Evolutionary conservation across 495 filamentous ascomycete genomes (phyloP).

Genomic region (Hypoxylon fragiforme): DNA sequence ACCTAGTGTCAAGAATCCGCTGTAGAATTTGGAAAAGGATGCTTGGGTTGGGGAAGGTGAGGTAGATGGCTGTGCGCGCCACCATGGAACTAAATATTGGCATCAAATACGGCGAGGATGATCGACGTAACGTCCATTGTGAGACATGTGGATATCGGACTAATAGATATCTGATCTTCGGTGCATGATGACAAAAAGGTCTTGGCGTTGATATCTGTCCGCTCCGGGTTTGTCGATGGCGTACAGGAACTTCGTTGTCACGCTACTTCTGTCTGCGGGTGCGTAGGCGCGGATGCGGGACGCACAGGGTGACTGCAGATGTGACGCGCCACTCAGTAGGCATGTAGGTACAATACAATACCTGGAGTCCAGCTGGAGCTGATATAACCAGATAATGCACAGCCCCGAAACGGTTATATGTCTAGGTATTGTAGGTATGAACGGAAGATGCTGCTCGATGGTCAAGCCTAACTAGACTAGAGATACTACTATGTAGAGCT

Average conservation of each 20-base stretch:
- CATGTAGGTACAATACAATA: constrained; percentile 4
- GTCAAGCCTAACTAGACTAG: constrained; percentile 6
- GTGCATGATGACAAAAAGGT: constrained; percentile 23
- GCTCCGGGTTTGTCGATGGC: constrained; percentile 31
- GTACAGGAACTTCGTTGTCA: constrained; percentile 23
- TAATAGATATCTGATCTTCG: constrained; percentile 31
- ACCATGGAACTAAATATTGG: constrained; percentile 2
- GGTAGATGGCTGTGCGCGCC: constrained; percentile 15
- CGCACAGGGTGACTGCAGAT: constrained; percentile 28
- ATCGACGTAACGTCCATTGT: constrained; percentile 17
- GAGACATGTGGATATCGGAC: constrained; percentile 33
- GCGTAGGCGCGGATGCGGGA: constrained; percentile 32
- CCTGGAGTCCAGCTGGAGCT: constrained; percentile 14
- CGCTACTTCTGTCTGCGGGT: constrained; percentile 17
- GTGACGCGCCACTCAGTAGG: constrained; percentile 26
- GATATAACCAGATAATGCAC: constrained; percentile 32
- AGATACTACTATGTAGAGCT: constrained; percentile 1
- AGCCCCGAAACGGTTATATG: constrained; percentile 17
- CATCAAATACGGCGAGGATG: constrained; percentile 13
- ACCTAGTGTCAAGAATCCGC: too few relatives aligned
- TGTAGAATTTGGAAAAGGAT: too few relatives aligned
- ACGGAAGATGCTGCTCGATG: background rate
- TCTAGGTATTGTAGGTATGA: constrained; percentile 6
- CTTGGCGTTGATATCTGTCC: constrained; percentile 33
- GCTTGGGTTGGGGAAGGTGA: too few relatives aligned